Base-by-base conservation (phyloP, 495 filamentous ascomycete species). In the Xylaria curta region DNA sequence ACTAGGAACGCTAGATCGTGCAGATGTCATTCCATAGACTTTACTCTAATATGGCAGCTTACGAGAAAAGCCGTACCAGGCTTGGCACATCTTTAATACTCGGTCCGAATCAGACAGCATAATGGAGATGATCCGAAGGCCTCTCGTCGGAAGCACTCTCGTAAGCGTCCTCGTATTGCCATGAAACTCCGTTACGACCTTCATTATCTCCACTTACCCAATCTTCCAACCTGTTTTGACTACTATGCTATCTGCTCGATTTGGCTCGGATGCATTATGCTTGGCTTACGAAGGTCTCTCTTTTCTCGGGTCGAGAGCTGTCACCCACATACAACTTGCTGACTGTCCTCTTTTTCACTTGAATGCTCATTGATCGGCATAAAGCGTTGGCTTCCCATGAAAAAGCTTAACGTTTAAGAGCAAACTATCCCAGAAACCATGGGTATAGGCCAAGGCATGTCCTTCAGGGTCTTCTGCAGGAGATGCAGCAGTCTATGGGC, bases 81-180 rank as follows among this genome's bases (percentile, higher is more conserved):
- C 19, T 46, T 19, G 60, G 9, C 60, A 56, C 59, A 24, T 54
- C 12, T 70, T 40, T 31, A 46, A 31, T 3, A 21, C 59, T 70
- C 68, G 68, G 68, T 64, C 68, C 68, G 68, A 64, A 64, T 33
- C 24, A 70, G 59, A 49, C 68, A 64, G 47, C 21, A 38, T 33
- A 31, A 56, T 49, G 21, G 26, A n/a, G 19, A 67, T 28, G 3
- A 24, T 51, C 42, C 46, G 17, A 21, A 26, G 24, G 33, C 8
- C 17, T 33, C 24, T 36, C 28, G 17, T 36, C 26, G 26, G 58
- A 49, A n/a, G 58, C 33, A 12, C 44, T 40, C 59, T 70, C 60
- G 38, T 69, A 62, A 69, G 68, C 58, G 31, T 54, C 33, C 68
- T 70, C 60, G 68, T 70, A 70, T 70, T 49, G 9, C 46, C 36